Evolutionary conservation across 2,329 filamentous ascomycete genomes (phyloP).

Genomic region (Podosphaera xanthii): DNA sequence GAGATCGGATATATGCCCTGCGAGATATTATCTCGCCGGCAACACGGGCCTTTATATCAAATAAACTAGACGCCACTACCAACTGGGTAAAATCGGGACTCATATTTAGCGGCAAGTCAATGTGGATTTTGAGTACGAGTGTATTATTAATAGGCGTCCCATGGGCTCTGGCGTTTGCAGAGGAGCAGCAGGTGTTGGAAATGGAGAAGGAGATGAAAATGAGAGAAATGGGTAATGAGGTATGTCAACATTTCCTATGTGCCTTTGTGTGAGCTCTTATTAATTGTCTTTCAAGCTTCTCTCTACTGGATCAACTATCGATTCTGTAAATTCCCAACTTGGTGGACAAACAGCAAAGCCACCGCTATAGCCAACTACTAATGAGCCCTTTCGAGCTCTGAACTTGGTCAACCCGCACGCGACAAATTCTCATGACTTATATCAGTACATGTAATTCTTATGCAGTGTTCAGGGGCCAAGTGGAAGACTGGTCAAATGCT

Average conservation of each 20-base stretch:
- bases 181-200: slow-evolving; percentile 91
- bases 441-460: no score
- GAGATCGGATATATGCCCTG: slow-evolving; percentile 48
- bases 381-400: no score
- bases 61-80: slow-evolving; percentile 30
- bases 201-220: slow-evolving; percentile 96
- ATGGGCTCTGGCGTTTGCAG: slow-evolving; percentile 75
- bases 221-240: slow-evolving; percentile 76
- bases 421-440: no score
- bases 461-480: no score
- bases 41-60: slow-evolving; percentile 43
- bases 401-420: no score
- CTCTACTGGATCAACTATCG: slow-evolving; percentile 8
- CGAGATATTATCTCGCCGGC: slow-evolving; percentile 56
- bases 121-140: slow-evolving; percentile 81
- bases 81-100: slow-evolving; percentile 36
- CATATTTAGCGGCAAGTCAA: slow-evolving; percentile 56
- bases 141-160: slow-evolving; percentile 79
- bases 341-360: slow-evolving; percentile 11
- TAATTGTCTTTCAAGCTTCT: slow-evolving; percentile 10
- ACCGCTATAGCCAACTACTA: slow-evolving; percentile 9
- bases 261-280: not conserved
- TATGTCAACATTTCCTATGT: slow-evolving; percentile 14
- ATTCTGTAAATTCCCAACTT: slow-evolving; percentile 12
- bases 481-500: no score